These are phyloP conservation scores for Termitomyces sp. DNA, from an alignment of 768 basidiomycete species.

Conservation along the genomic window DNA sequence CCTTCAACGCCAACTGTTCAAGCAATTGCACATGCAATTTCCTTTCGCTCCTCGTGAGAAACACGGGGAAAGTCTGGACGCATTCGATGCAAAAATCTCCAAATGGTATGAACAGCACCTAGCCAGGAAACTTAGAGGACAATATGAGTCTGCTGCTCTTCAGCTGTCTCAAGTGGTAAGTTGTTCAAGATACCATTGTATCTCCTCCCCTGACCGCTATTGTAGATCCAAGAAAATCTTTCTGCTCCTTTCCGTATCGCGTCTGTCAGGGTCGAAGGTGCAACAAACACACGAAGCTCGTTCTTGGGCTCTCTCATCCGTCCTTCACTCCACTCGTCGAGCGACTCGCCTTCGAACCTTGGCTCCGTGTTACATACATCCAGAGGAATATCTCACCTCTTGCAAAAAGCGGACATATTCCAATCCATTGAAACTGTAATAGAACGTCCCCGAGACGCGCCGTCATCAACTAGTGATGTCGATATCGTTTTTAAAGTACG, in stretches of 20 bases:
- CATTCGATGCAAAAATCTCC: constrained; percentile 45
- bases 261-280: constrained; percentile 79
- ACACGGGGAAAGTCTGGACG: constrained; percentile 52
- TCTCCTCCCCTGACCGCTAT: background rate
- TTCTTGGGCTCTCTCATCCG: constrained; percentile 80
- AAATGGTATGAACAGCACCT: constrained; percentile 78
- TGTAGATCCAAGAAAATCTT: constrained; percentile 64
- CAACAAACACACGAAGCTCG: constrained; percentile 63
- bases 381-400: constrained; percentile 55
- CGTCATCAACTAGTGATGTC: constrained; percentile 57
- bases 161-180: constrained; percentile 48
- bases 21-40: constrained; percentile 19
- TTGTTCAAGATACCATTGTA: background rate
- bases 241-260: constrained; percentile 63
- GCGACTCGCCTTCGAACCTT: constrained; percentile 34
- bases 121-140: constrained; percentile 60
- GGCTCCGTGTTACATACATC: constrained; percentile 68
- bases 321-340: constrained; percentile 40
- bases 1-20: background rate
- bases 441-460: constrained; percentile 47
- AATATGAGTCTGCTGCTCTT: constrained; percentile 68
- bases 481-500: constrained; percentile 76
- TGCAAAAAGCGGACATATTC: constrained; percentile 79
- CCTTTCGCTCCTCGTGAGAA: constrained; percentile 53
- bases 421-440: constrained; percentile 57